Conservation (phyloP, 768 basidiomycete species). For the Candolleomyces aberdarensis region DNA sequence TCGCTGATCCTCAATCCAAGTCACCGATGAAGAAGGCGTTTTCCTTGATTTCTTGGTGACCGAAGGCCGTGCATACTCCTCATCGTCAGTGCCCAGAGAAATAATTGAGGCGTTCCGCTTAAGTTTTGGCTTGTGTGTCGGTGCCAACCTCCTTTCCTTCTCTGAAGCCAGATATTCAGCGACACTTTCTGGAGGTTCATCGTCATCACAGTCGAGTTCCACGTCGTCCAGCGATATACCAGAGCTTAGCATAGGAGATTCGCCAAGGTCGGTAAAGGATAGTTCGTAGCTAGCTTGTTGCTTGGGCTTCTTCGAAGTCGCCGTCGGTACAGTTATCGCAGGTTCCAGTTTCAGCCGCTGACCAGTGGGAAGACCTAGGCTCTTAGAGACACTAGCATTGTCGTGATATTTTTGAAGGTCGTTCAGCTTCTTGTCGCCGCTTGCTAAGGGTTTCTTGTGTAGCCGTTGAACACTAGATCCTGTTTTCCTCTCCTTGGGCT, state of each 20-base stretch:
- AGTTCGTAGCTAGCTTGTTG: conserved; percentile 44
- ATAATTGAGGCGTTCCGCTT: not conserved
- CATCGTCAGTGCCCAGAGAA: not conserved
- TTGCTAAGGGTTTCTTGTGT: conserved; percentile 6
- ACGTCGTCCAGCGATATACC: conserved; percentile 15
- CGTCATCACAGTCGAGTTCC: conserved; percentile 24
- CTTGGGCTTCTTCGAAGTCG: conserved; percentile 20
- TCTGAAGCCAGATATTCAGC: not conserved
- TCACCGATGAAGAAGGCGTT: not conserved
- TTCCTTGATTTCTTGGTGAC: not conserved
- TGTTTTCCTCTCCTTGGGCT: conserved; percentile 5
- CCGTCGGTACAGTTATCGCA: conserved; percentile 18
- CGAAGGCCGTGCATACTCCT: not conserved
- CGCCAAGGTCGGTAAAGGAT: conserved; percentile 35
- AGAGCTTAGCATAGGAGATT: conserved; percentile 24
- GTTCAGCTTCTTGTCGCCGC: conserved; percentile 28
- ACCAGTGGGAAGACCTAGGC: conserved; percentile 34
- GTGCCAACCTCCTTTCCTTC: not conserved
- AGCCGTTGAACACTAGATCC: conserved; percentile 8
- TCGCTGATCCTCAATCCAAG: too few relatives aligned
- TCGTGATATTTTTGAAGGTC: conserved; percentile 43
- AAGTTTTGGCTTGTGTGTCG: not conserved
- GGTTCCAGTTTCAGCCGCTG: conserved; percentile 41
- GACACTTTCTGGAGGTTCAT: conserved; percentile 39
- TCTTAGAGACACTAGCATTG: conserved; percentile 37